A percentile compares a stretch with the other conserved stretches of the same genome.
Conservation (phyloP, 116 monocot genomes). For the Cymodocea nodosa region DNA sequence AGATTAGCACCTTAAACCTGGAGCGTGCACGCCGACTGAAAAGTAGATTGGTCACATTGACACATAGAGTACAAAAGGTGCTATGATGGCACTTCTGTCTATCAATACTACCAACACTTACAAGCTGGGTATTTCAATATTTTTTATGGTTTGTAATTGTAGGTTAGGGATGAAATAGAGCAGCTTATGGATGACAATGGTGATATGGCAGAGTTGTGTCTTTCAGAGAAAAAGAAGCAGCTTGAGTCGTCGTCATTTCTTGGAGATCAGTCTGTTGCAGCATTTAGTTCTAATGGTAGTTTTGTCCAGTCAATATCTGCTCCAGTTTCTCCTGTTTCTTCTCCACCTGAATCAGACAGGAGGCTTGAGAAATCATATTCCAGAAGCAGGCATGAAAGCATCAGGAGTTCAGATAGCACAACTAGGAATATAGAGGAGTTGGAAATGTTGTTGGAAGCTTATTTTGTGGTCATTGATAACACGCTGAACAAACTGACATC, state of each 20-base stretch:
- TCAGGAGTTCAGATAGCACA: constrained; percentile 48
- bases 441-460: constrained; percentile 95
- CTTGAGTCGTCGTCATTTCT: constrained; percentile 59
- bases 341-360: constrained; percentile 56
- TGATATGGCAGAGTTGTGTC: constrained; percentile 99
- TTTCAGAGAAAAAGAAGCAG: constrained; percentile 76
- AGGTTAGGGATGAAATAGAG: constrained; percentile 99
- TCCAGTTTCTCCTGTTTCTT: constrained; percentile 86
- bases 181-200: constrained; percentile 99
- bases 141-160: constrained; percentile 3
- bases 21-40: constrained; percentile 84
- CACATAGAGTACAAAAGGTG: constrained; percentile 94
- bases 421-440: constrained; percentile 69
- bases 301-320: constrained; percentile 58
- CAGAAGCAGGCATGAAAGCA: constrained; percentile 84
- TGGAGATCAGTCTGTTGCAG: constrained; percentile 51
- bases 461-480: constrained; percentile 89
- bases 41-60: constrained; percentile 91
- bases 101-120: background rate
- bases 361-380: constrained; percentile 56
- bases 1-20: constrained; percentile 86
- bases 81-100: background rate
- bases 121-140: background rate
- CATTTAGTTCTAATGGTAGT: constrained; percentile 27
- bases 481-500: constrained; percentile 89